Evolutionary conservation across 2,329 filamentous ascomycete genomes (phyloP).

Genomic region (Phaeosphaeria sp.): DNA sequence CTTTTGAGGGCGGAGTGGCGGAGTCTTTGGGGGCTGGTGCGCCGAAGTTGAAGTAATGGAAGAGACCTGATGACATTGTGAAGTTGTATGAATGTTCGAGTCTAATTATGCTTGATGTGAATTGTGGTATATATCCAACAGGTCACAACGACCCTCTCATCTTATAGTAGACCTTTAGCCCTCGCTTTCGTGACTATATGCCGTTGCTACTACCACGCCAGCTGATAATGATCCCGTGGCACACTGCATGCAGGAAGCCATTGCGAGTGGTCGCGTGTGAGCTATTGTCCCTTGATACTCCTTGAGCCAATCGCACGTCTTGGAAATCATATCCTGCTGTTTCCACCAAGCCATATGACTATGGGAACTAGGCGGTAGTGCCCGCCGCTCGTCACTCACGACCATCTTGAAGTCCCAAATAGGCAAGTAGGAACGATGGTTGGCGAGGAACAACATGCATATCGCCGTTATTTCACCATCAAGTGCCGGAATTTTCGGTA

Average conservation of each 20-base stretch:
- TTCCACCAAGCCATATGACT: background rate
- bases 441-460: background rate
- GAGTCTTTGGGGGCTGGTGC: conserved; percentile 6
- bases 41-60: conserved; percentile 27
- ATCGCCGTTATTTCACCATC: no score
- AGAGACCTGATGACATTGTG: conserved; percentile 5
- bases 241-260: background rate
- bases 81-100: background rate
- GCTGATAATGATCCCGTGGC: background rate
- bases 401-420: background rate
- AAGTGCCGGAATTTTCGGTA: background rate
- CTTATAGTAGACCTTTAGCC: background rate
- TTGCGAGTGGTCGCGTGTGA: background rate
- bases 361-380: background rate
- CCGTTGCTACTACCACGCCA: background rate
- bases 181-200: background rate
- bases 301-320: background rate
- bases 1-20: conserved; percentile 1
- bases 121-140: background rate
- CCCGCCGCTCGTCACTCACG: background rate
- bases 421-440: background rate
- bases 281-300: background rate
- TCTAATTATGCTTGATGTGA: background rate
- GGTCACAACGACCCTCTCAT: background rate
- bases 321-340: background rate